phyloP scores from a whole-genome alignment of 192 early-diverging fungal species.

The Geranomyces variabilis region DNA sequence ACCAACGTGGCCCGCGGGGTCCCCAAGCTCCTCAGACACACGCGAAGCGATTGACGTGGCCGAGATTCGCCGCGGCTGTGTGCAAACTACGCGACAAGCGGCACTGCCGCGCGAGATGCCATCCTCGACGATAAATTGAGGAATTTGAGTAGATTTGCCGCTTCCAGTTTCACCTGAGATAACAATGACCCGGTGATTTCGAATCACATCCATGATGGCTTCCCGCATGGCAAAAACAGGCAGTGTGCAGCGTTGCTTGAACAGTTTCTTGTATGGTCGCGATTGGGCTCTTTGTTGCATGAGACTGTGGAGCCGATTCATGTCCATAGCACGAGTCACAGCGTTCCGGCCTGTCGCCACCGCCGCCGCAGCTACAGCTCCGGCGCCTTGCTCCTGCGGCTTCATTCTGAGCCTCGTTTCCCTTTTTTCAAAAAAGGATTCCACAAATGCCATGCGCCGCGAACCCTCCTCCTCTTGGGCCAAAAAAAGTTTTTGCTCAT shows the following conservation, averaged over 20 bases:
- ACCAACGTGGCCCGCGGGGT: constrained; percentile 53
- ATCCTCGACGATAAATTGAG: constrained; percentile 73
- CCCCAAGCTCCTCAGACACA: constrained; percentile 75
- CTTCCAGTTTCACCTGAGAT: constrained; percentile 82
- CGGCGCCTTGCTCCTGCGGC: too few relatives aligned
- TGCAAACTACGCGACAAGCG: constrained; percentile 61
- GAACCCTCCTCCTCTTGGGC: background rate
- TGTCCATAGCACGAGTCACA: too few relatives aligned
- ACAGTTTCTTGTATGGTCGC: constrained; percentile 23
- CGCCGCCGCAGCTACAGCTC: too few relatives aligned
- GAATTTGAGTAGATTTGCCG: constrained; percentile 71
- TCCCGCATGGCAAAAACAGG: constrained; percentile 63
- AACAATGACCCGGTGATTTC: constrained; percentile 64
- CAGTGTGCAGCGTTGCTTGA: constrained; percentile 43
- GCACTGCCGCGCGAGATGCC: constrained; percentile 46
- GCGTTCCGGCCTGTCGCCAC: too few relatives aligned
- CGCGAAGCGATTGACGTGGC: constrained; percentile 79
- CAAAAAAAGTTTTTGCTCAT: constrained; percentile 38
- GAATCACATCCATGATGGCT: constrained; percentile 54
- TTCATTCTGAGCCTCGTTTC: background rate
- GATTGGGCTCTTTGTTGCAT: background rate
- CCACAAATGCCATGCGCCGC: constrained; percentile 24
- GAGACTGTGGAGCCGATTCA: too few relatives aligned
- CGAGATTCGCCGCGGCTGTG: constrained; percentile 73
- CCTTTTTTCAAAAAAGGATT: constrained; percentile 12